These are phyloP conservation scores for Neocucurbitaria cava DNA, from an alignment of 2,329 filamentous ascomycete genomes.

Conservation along the genomic window DNA sequence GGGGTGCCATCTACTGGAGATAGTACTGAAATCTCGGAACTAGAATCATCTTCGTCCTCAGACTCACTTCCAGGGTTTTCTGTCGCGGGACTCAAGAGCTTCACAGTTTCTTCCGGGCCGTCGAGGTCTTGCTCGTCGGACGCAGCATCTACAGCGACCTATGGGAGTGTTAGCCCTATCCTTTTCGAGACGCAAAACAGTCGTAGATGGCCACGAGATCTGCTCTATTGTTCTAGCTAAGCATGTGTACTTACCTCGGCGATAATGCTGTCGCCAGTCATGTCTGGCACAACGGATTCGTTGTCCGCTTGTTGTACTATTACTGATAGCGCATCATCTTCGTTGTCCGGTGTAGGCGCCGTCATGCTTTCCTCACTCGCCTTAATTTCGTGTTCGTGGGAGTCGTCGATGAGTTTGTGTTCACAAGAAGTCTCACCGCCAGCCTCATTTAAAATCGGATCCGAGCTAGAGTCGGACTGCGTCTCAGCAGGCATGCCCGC, in stretches of 20 bases:
- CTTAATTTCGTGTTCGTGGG: not conserved
- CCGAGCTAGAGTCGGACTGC: constrained; percentile 9
- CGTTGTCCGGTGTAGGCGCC: constrained; percentile 3
- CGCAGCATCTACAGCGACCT: not conserved
- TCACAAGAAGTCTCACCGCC: constrained; percentile 11
- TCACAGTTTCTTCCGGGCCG: not conserved
- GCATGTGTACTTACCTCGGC: constrained; percentile 9
- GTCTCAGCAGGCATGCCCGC: constrained; percentile 11
- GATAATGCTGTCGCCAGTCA: constrained; percentile 5
- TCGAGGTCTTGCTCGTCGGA: not conserved
- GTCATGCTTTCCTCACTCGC: not conserved
- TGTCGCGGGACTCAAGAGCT: not conserved
- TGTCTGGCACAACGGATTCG: constrained; percentile 6
- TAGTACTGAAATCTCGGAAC: constrained; percentile 12
- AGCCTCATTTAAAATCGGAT: constrained; percentile 11
- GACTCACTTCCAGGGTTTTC: constrained; percentile 8
- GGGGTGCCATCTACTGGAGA: not conserved
- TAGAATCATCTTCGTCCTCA: constrained; percentile 12
- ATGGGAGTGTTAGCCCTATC: not conserved
- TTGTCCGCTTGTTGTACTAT: constrained; percentile 8
- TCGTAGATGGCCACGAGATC: not conserved
- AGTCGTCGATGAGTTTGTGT: constrained; percentile 2
- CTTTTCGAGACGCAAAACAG: not conserved
- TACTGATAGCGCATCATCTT: constrained; percentile 8
- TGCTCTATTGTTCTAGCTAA: not conserved